These are phyloP conservation scores for Mortierella sp. DNA, from an alignment of 371 early-diverging fungal genomes.

Conservation along the genomic window DNA sequence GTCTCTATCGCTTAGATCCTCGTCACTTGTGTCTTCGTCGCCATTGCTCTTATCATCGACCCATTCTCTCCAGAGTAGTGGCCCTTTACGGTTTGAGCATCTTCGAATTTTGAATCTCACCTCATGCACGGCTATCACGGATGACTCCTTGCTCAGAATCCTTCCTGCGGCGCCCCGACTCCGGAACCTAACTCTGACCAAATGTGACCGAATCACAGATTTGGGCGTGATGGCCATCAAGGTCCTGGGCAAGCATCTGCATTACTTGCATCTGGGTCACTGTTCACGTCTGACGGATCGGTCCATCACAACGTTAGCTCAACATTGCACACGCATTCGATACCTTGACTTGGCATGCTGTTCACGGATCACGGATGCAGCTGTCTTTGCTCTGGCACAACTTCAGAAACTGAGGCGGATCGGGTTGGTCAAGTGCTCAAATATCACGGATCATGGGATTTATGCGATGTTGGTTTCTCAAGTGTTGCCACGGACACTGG, in stretches of 20 bases:
- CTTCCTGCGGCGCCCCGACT: constrained; percentile 66
- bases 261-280: constrained; percentile 71
- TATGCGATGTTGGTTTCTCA: constrained; percentile 61
- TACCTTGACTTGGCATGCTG: constrained; percentile 74
- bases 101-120: constrained; percentile 72
- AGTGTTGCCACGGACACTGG: constrained; percentile 63
- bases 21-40: too few relatives aligned
- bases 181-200: constrained; percentile 67
- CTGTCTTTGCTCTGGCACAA: constrained; percentile 65
- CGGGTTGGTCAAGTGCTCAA: constrained; percentile 70
- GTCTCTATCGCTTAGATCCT: too few relatives aligned
- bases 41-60: too few relatives aligned
- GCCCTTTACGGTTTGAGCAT: constrained; percentile 56
- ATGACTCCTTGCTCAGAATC: constrained; percentile 60
- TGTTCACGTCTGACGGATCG: constrained; percentile 67
- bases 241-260: constrained; percentile 64
- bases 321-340: constrained; percentile 68
- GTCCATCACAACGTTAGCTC: constrained; percentile 59
- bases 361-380: constrained; percentile 61
- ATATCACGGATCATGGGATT: constrained; percentile 69
- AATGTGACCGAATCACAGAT: constrained; percentile 67
- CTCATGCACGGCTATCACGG: constrained; percentile 60
- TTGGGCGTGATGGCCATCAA: constrained; percentile 61
- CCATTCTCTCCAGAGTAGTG: too few relatives aligned
- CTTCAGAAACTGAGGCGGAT: constrained; percentile 69